A percentile compares a stretch with the other conserved stretches of the same genome.
Conservation (phyloP, 2,329 filamentous ascomycete species). For the Sporothrix curviconia region DNA sequence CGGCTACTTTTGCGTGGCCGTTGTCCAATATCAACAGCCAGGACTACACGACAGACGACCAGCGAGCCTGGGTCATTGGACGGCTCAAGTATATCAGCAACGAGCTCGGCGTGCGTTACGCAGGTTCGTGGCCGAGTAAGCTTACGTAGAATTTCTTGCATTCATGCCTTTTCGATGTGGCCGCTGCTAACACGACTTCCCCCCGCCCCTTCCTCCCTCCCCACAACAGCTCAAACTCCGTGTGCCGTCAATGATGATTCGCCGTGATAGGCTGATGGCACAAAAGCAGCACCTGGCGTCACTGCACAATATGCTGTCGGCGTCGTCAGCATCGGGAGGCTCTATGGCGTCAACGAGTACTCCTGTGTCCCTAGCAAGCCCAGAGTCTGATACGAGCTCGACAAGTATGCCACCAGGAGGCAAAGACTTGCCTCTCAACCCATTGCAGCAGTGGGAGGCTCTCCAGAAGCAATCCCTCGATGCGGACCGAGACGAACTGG, state of each 20-base stretch:
- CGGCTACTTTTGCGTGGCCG: conserved; percentile 55
- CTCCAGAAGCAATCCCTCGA: conserved; percentile 42
- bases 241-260: conserved; percentile 57
- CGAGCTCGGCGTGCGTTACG: conserved; percentile 52
- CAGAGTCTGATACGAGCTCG: background rate
- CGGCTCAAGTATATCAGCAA: conserved; percentile 49
- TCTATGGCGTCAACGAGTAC: background rate
- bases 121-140: conserved; percentile 49
- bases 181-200: too few species aligned
- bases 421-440: conserved; percentile 29
- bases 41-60: conserved; percentile 54
- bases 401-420: background rate
- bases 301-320: conserved; percentile 28
- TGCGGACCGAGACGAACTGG: conserved; percentile 35
- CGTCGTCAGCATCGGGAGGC: conserved; percentile 22
- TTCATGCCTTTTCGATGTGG: background rate
- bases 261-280: conserved; percentile 44
- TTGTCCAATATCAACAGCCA: conserved; percentile 47
- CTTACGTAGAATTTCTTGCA: conserved; percentile 20
- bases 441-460: conserved; percentile 42
- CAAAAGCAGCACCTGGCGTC: conserved; percentile 37
- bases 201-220: too few species aligned
- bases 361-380: background rate
- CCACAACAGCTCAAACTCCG: conserved; percentile 46
- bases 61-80: conserved; percentile 49